Percentiles rank a stretch among this genome's conserved stretches.
Conservation (phyloP, 129 eudicot species). For the Scalesia atractyloides region DNA sequence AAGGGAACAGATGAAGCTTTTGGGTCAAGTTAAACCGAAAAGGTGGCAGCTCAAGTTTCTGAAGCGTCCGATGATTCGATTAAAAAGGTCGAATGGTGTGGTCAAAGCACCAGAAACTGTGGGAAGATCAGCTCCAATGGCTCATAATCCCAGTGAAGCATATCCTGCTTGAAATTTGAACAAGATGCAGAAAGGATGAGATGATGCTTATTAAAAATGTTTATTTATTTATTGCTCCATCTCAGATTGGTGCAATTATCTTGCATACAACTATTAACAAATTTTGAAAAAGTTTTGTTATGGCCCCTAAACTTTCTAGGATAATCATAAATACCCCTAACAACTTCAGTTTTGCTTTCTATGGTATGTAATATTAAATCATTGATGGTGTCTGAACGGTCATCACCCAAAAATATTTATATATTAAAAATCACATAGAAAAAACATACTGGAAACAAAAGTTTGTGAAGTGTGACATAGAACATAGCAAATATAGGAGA, state of each 20-base stretch:
- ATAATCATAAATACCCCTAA: too few relatives aligned
- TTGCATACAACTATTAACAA: background rate
- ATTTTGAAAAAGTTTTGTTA: too few relatives aligned
- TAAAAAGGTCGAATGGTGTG: constrained; percentile 35
- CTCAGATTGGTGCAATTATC: background rate
- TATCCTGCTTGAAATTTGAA: constrained; percentile 27
- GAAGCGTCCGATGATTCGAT: constrained; percentile 48
- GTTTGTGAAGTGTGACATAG: too few relatives aligned
- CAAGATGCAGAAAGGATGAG: background rate
- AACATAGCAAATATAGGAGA: too few relatives aligned
- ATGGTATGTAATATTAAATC: too few relatives aligned
- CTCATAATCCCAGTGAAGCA: constrained; percentile 20
- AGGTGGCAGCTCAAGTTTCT: constrained; percentile 68
- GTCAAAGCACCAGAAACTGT: constrained; percentile 49
- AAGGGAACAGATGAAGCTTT: constrained; percentile 87
- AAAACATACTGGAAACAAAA: too few relatives aligned
- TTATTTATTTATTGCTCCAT: background rate
- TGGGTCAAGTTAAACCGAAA: constrained; percentile 79
- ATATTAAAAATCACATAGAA: too few relatives aligned
- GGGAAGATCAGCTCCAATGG: constrained; percentile 20
- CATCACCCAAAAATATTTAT: too few relatives aligned
- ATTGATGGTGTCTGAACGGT: too few relatives aligned
- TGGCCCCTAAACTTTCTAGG: too few relatives aligned
- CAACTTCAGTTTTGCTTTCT: too few relatives aligned
- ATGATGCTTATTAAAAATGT: constrained; percentile 6